phyloP scores from a whole-genome alignment of 331 rosid genomes.

The Arachis monticola region DNA sequence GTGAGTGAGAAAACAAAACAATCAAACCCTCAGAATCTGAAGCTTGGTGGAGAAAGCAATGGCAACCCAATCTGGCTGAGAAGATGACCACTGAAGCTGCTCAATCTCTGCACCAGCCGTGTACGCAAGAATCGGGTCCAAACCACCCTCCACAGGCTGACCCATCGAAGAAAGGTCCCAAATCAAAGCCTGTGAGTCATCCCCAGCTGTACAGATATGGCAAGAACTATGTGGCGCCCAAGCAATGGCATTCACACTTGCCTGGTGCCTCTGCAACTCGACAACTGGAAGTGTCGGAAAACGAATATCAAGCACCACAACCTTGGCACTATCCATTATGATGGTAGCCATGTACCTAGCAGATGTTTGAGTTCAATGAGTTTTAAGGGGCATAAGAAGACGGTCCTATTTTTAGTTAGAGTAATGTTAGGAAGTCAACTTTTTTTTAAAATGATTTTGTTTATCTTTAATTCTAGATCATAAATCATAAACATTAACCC shows the following conservation, averaged over 20 bases:
- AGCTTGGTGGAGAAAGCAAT: constrained; percentile 94
- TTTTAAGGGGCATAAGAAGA: neutral
- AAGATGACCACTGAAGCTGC: constrained; percentile 98
- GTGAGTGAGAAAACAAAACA: constrained; percentile 4
- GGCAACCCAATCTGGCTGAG: constrained; percentile 99
- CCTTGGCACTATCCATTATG: constrained; percentile 93
- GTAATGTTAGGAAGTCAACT: too few species aligned
- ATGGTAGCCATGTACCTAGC: constrained; percentile 90
- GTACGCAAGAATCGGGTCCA: constrained; percentile 95
- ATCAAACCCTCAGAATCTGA: constrained; percentile 95
- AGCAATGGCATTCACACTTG: constrained; percentile 91
- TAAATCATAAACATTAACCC: too few species aligned
- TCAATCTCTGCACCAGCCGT: constrained; percentile 98
- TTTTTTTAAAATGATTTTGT: too few species aligned
- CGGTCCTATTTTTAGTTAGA: too few species aligned
- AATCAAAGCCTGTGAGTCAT: constrained; percentile 94
- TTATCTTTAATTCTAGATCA: too few species aligned
- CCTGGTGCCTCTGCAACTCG: constrained; percentile 93
- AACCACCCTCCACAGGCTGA: constrained; percentile 90
- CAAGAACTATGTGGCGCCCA: constrained; percentile 99
- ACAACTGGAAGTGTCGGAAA: constrained; percentile 96
- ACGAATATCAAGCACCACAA: constrained; percentile 95
- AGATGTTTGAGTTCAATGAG: neutral
- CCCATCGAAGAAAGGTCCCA: constrained; percentile 99
- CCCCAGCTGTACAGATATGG: constrained; percentile 97